Conservation (phyloP, 2,329 filamentous ascomycete species). For the Neonectria magnoliae region DNA sequence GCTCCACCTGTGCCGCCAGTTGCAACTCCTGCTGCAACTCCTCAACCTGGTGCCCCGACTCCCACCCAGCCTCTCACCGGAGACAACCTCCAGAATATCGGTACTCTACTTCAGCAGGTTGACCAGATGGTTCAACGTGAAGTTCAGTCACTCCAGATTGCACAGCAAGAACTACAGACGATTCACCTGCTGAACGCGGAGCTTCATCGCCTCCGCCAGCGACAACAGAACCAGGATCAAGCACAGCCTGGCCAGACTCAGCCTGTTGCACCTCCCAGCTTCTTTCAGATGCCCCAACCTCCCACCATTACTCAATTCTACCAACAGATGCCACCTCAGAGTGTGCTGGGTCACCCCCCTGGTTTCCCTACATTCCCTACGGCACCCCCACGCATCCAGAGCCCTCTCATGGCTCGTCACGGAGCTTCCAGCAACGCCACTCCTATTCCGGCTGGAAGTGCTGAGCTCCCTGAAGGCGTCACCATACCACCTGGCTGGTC, state of each 20-base stretch:
- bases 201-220: constrained; percentile 70
- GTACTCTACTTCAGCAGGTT: constrained; percentile 70
- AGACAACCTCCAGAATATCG: constrained; percentile 57
- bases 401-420: constrained; percentile 59
- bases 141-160: constrained; percentile 68
- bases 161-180: constrained; percentile 74
- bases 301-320: constrained; percentile 22
- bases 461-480: constrained; percentile 71
- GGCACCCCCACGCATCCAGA: constrained; percentile 50
- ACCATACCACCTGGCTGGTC: constrained; percentile 73
- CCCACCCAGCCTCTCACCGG: constrained; percentile 36
- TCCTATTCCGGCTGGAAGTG: constrained; percentile 67
- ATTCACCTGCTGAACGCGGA: constrained; percentile 75
- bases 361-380: constrained; percentile 36
- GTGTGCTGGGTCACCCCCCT: constrained; percentile 29
- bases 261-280: constrained; percentile 20
- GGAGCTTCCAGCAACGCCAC: constrained; percentile 55
- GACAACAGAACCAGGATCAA: constrained; percentile 50
- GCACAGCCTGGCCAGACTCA: constrained; percentile 33
- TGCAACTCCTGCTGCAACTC: constrained; percentile 29
- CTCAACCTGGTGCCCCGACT: constrained; percentile 29
- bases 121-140: constrained; percentile 77
- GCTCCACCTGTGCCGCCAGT: constrained; percentile 29
- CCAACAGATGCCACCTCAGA: constrained; percentile 31
- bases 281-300: constrained; percentile 24